Conservation (phyloP, 768 basidiomycete genomes). For the Pleurotus citrinopileatus region DNA sequence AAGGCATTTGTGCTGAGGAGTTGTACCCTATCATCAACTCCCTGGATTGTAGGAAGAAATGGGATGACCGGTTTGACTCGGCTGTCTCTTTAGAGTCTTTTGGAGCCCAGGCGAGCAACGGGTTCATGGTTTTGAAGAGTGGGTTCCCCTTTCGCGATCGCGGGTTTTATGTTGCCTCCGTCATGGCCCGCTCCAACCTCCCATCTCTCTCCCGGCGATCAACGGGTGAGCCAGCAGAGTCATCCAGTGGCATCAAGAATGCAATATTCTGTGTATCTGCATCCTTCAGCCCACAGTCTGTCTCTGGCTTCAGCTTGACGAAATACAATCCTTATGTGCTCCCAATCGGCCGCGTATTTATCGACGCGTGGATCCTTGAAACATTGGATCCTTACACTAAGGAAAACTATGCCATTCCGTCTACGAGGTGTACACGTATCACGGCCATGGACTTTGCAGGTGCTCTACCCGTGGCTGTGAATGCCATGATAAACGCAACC, state of each 20-base stretch:
- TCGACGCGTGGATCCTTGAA: conserved; percentile 96
- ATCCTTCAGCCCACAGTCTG: conserved; percentile 72
- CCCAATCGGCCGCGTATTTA: conserved; percentile 76
- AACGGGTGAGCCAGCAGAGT: conserved; percentile 37
- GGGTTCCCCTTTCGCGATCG: conserved; percentile 91
- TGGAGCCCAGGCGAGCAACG: conserved; percentile 69
- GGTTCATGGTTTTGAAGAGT: conserved; percentile 70
- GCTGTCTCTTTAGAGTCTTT: conserved; percentile 70
- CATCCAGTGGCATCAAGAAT: conserved; percentile 41
- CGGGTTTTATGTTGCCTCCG: conserved; percentile 79
- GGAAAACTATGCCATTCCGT: conserved; percentile 93
- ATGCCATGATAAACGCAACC: conserved; percentile 79
- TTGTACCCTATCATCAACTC: conserved; percentile 71
- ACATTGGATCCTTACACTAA: conserved; percentile 94
- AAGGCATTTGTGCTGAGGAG: conserved; percentile 93
- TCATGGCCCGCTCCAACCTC: conserved; percentile 57
- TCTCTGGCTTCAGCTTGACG: conserved; percentile 45
- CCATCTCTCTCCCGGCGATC: conserved; percentile 39
- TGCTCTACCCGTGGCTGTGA: conserved; percentile 79
- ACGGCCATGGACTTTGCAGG: conserved; percentile 87
- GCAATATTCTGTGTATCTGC: conserved; percentile 83
- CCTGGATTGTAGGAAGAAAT: conserved; percentile 68
- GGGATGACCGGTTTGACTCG: conserved; percentile 88
- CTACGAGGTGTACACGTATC: conserved; percentile 82
- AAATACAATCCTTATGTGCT: conserved; percentile 78